Evolutionary conservation across 106 monocot genomes (phyloP), one percentile per base, ranked within the genome.

Genomic region (Dendrobium chrysotoxum): DNA sequence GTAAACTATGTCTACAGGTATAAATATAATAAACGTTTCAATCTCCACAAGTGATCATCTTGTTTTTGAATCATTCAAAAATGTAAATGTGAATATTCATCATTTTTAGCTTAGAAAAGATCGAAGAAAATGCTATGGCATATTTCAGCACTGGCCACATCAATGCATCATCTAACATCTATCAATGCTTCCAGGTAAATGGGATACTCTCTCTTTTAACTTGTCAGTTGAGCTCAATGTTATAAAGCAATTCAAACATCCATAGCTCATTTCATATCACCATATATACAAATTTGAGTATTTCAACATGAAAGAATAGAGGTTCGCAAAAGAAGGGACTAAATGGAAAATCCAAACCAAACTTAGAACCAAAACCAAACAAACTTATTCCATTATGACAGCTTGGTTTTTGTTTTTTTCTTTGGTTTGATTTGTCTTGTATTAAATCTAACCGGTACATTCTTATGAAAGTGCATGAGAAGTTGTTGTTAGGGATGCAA

Each of bases 1-100:
- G 92, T 94, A 40, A 94, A 94, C 78, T 94, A 94, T 79, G 82
- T 94, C 6, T 94, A 94, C 83, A 92, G 90, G 94, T 92, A 85
- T 41, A 12, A 39, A 53, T 58, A 44, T 26, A 10, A 18, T 31
- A 35, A 39, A 9, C 28, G 7, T 47, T 73, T 13, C 70, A 28
- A 4, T 70, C 11, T 76, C 75, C 13, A 61, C 18, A 16, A 46
- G 1, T 23, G 35, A 25, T 23, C 13, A 58, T 57, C 81, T 54
- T 53, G 18, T 42, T 23, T 53, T 44, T 72, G 20, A 40, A 15
- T 46, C 26, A 85, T 50, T 84, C 25, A 53, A 75, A 73, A 42
- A 74, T 70, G 3, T 40, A 41, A 47, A 50, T 47, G 47, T 50
- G 28, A 45, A 47, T 28, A 28, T 47, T n/a, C 7, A 5, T 26